Base-by-base conservation (phyloP, 805 yeast species). In the Lipomyces yamanashiensis region DNA sequence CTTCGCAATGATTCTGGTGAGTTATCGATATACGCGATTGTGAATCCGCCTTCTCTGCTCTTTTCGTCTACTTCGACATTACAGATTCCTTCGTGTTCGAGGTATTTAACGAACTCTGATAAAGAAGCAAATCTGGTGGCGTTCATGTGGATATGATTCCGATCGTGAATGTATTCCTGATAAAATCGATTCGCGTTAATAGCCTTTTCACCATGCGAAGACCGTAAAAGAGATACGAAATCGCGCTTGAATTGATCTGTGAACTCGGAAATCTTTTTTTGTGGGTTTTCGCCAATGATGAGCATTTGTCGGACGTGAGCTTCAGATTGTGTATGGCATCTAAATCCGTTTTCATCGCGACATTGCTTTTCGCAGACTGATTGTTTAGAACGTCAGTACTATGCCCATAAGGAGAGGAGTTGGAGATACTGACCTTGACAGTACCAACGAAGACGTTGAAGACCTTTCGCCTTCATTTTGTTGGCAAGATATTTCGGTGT, bases 331-430 rank as follows among this genome's bases (percentile, higher is more conserved):
- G 87, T 81, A 74, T 95, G 99, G 71, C 93, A 88, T 71, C 89
- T 88, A 79, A 89, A 95, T 33, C 99, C 99, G 76, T 95, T 93
- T 67, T 89, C 96, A 74, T 96, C 99, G 60, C 98, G 79, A 74
- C 98, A 92, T 77, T 95, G 99, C 72, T 93, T 91, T 73, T 82
- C 85, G 72, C 99, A 95, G 2, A 90, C 82, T 74, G 12, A 2
- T n/a, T 17, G n/a, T n/a, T n/a, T n/a, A n/a, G n/a, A n/a, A n/a
- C n/a, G n/a, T n/a, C n/a, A n/a, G n/a, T n/a, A n/a, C n/a, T n/a
- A n/a, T n/a, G n/a, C n/a, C n/a, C n/a, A n/a, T n/a, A n/a, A n/a
- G n/a, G n/a, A 8, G 13, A 33, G 33, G 17, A 21, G 41, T n/a
- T 13, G 15, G 19, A 15, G 19, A 33, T 19, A 41, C 61, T 13